Conservation (phyloP, 176 grass and related monocot species). For the Tillandsia leiboldiana region DNA sequence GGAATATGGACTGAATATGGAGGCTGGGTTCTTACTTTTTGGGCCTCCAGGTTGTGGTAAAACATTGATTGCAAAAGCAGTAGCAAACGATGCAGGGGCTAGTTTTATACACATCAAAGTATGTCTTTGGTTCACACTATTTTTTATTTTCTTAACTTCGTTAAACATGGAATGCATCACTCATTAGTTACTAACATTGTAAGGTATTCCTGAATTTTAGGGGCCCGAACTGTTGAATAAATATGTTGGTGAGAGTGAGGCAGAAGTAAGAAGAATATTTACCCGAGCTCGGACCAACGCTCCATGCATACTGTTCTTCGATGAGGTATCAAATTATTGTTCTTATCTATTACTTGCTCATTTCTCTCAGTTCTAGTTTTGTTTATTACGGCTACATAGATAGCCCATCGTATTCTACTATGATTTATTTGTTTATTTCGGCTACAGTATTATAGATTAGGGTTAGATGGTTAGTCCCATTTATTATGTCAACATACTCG, state of each 20-base stretch:
- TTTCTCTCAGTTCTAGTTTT: not conserved
- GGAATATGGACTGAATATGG: slow-evolving; percentile 74
- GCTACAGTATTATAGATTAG: no score
- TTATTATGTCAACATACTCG: no score
- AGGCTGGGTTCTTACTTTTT: slow-evolving; percentile 82
- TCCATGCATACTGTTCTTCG: slow-evolving; percentile 89
- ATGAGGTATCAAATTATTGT: slow-evolving; percentile 50
- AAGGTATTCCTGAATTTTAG: slow-evolving; percentile 28
- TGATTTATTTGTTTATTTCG: no score
- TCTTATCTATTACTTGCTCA: not conserved
- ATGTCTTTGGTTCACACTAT: slow-evolving; percentile 18
- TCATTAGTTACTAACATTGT: not conserved
- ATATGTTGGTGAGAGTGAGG: slow-evolving; percentile 96
- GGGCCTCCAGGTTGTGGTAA: slow-evolving; percentile 96
- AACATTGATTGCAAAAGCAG: slow-evolving; percentile 97
- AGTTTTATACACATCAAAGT: slow-evolving; percentile 99
- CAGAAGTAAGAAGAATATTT: slow-evolving; percentile 89
- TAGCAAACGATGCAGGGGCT: slow-evolving; percentile 91
- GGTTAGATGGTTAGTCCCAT: no score
- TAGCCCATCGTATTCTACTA: no score
- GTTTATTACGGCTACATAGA: no score
- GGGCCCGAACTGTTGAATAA: slow-evolving; percentile 95
- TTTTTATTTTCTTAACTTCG: not conserved
- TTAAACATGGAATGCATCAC: not conserved
- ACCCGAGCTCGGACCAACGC: slow-evolving; percentile 73